Evolutionary conservation across 306 rosid genomes (phyloP), one percentile per base, ranked within the genome.

Genomic region (Acacia acuminata): DNA sequence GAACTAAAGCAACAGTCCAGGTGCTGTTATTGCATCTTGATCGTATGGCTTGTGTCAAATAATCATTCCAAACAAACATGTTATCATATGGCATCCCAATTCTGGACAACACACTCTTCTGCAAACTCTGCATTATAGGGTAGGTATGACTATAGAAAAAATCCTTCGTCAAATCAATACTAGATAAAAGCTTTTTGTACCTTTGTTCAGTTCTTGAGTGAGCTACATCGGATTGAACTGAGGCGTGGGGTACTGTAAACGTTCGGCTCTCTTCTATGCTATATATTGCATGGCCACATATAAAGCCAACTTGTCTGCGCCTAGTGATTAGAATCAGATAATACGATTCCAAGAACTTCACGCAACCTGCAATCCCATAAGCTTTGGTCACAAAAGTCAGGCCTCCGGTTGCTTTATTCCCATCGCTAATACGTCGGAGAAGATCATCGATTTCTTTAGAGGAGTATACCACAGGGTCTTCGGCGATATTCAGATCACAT

Each of bases 1-100:
- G 99, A 83, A 96, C 99, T 81, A 96, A 87, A 65, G 99, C 94
- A 84, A 96, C 91, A 19, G 99, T 96, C 99, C 99, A 96, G 75
- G 87, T 90, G 79, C 93, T 88, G 83, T 96, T 93, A 85, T 87
- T 84, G 89, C 99, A 96, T 82, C 97, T 92, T 58, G 94, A 89
- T 76, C 99, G 88, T 87, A 96, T 88, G 48, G 98, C 83, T 85
- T 88, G 92, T 22, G 99, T 96, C 78, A 96, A 85, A 86, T 90
- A 91, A 19, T 96, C 94, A 92, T 96, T 96, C 99, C 99, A 96
- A 48, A 96, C 99, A 88, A 96, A 96, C 61, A 93, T 92, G 82
- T 90, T 93, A 77, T 93, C 97, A 70, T 91, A 96, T 0, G 94
- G 92, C 94, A 93, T 89, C 79, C 90, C 89, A 78, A 91, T 89